Evolutionary conservation across 2,329 filamentous ascomycete genomes (phyloP).

Genomic region (Mycosphaerella sp.): DNA sequence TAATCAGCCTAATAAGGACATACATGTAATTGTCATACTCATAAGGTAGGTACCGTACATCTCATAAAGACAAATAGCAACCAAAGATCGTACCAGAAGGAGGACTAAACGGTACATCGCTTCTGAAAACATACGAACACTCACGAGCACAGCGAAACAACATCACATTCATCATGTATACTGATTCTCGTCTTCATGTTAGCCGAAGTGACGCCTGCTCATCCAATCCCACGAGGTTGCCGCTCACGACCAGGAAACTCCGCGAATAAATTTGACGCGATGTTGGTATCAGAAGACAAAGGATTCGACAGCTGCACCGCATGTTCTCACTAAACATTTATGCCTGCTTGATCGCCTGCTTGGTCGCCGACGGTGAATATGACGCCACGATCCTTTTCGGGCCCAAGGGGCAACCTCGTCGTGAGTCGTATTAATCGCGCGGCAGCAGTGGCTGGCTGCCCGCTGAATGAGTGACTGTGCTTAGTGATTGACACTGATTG

Average conservation of each 20-base stretch:
- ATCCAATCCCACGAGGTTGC: not conserved
- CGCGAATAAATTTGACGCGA: not conserved
- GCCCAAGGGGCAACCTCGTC: too few relatives aligned
- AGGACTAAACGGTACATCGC: too few relatives aligned
- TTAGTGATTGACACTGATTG: not conserved
- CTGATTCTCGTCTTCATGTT: not conserved
- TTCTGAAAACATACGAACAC: too few relatives aligned
- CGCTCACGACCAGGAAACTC: not conserved
- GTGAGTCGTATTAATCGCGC: too few relatives aligned
- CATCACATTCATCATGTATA: conserved; percentile 1
- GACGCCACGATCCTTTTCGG: too few relatives aligned
- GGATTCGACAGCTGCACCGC: not conserved
- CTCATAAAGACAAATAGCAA: too few relatives aligned
- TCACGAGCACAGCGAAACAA: not conserved
- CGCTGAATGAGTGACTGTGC: conserved; percentile 1
- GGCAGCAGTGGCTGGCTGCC: not conserved
- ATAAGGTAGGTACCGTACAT: too few relatives aligned
- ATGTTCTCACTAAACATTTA: not conserved
- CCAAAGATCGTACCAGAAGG: not conserved
- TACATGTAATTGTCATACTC: too few relatives aligned
- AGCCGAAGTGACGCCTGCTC: not conserved
- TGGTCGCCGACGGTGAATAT: not conserved
- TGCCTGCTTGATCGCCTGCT: not conserved
- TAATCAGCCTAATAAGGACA: too few relatives aligned
- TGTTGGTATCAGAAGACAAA: not conserved